Percentiles rank a stretch among this genome's conserved stretches.
phyloP scores from a whole-genome alignment of 2,329 filamentous ascomycete species.

The Fusarium xylarioides region DNA sequence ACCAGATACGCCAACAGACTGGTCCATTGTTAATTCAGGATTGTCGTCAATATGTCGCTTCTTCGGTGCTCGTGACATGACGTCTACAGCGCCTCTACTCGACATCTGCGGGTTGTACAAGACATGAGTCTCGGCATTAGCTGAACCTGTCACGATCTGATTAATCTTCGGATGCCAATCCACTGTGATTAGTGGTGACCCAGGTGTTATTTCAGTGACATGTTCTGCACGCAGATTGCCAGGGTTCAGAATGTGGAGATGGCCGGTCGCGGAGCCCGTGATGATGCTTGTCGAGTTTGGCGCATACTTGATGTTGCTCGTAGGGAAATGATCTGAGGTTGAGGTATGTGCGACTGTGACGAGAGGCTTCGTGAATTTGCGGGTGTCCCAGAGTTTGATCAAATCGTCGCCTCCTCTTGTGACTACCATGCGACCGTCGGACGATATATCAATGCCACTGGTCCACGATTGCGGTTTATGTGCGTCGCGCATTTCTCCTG shows the following conservation, averaged over 20 bases:
- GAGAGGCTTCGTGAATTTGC: constrained; percentile 92
- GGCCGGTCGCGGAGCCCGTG: constrained; percentile 85
- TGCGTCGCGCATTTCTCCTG: constrained; percentile 84
- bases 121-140: constrained; percentile 87
- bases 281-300: constrained; percentile 85
- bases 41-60: constrained; percentile 96
- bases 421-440: constrained; percentile 88
- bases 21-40: constrained; percentile 84
- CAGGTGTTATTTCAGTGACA: constrained; percentile 87
- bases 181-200: constrained; percentile 82
- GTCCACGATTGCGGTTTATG: constrained; percentile 90
- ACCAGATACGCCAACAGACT: constrained; percentile 80
- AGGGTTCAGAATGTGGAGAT: constrained; percentile 92
- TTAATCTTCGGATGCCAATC: constrained; percentile 95
- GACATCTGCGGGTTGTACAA: constrained; percentile 92
- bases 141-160: constrained; percentile 93
- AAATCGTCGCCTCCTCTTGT: constrained; percentile 90
- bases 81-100: constrained; percentile 79
- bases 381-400: constrained; percentile 96
- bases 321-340: constrained; percentile 83
- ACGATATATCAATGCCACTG: constrained; percentile 87
- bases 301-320: constrained; percentile 88
- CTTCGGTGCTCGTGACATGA: constrained; percentile 94
- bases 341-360: constrained; percentile 82
- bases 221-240: constrained; percentile 87